These are phyloP conservation scores for Lachnellula arida DNA, from an alignment of 2,329 filamentous ascomycete genomes.

Conservation along the genomic window DNA sequence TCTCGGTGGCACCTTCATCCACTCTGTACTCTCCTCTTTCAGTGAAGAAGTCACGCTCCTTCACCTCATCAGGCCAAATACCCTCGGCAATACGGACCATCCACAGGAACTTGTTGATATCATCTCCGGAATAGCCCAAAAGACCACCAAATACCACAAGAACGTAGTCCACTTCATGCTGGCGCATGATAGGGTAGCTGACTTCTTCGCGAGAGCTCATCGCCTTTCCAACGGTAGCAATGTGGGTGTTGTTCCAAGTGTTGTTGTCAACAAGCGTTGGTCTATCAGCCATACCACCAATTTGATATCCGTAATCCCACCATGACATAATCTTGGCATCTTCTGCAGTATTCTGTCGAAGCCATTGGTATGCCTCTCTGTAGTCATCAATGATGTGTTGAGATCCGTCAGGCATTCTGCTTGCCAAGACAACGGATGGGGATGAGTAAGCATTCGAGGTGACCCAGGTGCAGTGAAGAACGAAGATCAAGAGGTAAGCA, in stretches of 20 bases:
- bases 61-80: slow-evolving; percentile 99
- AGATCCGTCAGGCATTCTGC: slow-evolving; percentile 84
- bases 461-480: slow-evolving; percentile 98
- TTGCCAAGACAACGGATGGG: slow-evolving; percentile 92
- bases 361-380: slow-evolving; percentile 98
- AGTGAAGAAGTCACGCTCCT: slow-evolving; percentile 95
- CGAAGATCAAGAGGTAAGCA: slow-evolving; percentile 85
- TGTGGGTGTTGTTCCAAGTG: slow-evolving; percentile 99
- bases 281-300: slow-evolving; percentile 97
- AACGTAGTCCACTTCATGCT: slow-evolving; percentile 99
- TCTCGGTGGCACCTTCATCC: slow-evolving; percentile 86
- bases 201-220: slow-evolving; percentile 98
- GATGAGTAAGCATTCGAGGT: slow-evolving; percentile 99
- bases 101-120: slow-evolving; percentile 99
- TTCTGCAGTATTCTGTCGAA: slow-evolving; percentile 90
- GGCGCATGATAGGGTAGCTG: slow-evolving; percentile 96
- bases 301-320: slow-evolving; percentile 99
- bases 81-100: slow-evolving; percentile 99
- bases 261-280: slow-evolving; percentile 99
- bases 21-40: slow-evolving; percentile 89
- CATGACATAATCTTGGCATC: slow-evolving; percentile 99
- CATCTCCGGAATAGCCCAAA: slow-evolving; percentile 94
- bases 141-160: slow-evolving; percentile 94
- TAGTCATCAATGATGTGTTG: slow-evolving; percentile 99
- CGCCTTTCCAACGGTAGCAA: slow-evolving; percentile 96